A percentile compares a stretch with the other conserved stretches of the same genome.
phyloP scores from a whole-genome alignment of 495 filamentous ascomycete genomes.

The Clohesyomyces aquaticus region DNA sequence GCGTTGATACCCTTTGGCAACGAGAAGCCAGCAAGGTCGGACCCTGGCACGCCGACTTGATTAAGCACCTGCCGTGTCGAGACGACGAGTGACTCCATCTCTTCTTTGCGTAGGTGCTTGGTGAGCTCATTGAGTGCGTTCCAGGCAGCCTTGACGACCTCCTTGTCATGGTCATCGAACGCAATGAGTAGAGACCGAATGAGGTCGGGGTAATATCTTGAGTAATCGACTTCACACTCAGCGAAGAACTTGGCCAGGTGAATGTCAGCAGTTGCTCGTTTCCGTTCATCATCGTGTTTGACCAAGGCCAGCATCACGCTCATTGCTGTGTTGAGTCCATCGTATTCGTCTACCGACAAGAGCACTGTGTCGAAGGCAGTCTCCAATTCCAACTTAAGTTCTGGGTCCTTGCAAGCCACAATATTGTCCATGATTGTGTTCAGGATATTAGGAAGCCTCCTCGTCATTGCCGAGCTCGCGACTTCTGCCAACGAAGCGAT shows the following conservation, averaged over 20 bases:
- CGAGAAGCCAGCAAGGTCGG: constrained; percentile 83
- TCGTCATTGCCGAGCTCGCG: constrained; percentile 83
- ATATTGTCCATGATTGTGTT: constrained; percentile 94
- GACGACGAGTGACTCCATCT: constrained; percentile 92
- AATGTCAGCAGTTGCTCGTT: constrained; percentile 72
- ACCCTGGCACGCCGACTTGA: constrained; percentile 85
- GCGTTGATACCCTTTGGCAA: constrained; percentile 98
- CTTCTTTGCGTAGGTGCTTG: constrained; percentile 88
- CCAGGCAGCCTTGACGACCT: constrained; percentile 93
- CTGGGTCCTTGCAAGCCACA: constrained; percentile 73
- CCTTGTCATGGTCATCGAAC: constrained; percentile 82
- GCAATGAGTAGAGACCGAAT: constrained; percentile 86
- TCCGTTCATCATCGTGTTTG: constrained; percentile 90
- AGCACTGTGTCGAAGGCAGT: constrained; percentile 83
- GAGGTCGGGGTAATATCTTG: constrained; percentile 90
- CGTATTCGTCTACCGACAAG: constrained; percentile 90
- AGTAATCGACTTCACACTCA: constrained; percentile 80
- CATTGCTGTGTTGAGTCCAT: constrained; percentile 93
- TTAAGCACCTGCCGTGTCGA: constrained; percentile 83
- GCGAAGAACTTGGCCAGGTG: constrained; percentile 91
- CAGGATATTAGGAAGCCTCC: constrained; percentile 83
- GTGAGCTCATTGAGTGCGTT: constrained; percentile 84
- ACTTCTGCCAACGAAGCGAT: constrained; percentile 91
- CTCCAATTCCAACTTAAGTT: constrained; percentile 73
- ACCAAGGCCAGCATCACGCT: constrained; percentile 82